A percentile compares a stretch with the other conserved stretches of the same genome.
phyloP scores from a whole-genome alignment of 2,329 filamentous ascomycete species.

The Ramularia endophylla region DNA sequence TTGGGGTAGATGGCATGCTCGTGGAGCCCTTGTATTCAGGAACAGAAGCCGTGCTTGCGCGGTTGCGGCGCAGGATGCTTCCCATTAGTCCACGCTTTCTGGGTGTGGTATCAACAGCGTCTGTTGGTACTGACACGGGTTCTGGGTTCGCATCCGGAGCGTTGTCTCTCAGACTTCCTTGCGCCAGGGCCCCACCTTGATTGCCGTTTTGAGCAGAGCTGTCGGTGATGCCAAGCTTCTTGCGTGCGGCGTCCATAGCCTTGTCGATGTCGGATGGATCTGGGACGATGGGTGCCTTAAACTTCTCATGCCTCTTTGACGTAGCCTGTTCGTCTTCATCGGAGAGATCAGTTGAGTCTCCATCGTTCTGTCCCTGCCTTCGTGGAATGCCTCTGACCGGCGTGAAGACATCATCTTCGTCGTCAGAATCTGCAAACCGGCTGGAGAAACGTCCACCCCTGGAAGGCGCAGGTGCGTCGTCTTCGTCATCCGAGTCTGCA shows the following conservation, averaged over 20 bases:
- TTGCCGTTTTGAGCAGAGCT: conserved; percentile 14
- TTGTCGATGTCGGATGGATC: conserved; percentile 33
- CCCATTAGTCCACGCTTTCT: conserved; percentile 30
- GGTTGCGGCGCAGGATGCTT: conserved; percentile 30
- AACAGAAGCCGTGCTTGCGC: conserved; percentile 23
- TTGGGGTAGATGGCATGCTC: conserved; percentile 6
- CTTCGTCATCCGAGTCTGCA: conserved; percentile 62
- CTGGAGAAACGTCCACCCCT: conserved; percentile 34
- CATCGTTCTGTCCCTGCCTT: conserved; percentile 49
- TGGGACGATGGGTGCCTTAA: conserved; percentile 26
- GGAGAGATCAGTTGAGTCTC: conserved; percentile 50
- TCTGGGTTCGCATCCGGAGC: conserved; percentile 49
- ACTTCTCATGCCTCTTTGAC: conserved; percentile 27
- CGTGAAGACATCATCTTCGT: conserved; percentile 40
- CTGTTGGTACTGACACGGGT: conserved; percentile 13
- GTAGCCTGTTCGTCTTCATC: conserved; percentile 36
- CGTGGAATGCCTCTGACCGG: conserved; percentile 50
- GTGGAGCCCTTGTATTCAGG: conserved; percentile 2
- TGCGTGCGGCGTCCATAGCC: conserved; percentile 30
- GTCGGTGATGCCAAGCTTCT: conserved; percentile 26
- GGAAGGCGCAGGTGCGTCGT: conserved; percentile 28
- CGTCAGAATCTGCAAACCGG: conserved; percentile 45
- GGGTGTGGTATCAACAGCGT: conserved; percentile 8
- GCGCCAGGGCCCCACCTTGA: conserved; percentile 30
- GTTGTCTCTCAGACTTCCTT: conserved; percentile 35